Base-by-base conservation (phyloP, 805 yeast genomes). In the Zygoascus flipseniorum region DNA sequence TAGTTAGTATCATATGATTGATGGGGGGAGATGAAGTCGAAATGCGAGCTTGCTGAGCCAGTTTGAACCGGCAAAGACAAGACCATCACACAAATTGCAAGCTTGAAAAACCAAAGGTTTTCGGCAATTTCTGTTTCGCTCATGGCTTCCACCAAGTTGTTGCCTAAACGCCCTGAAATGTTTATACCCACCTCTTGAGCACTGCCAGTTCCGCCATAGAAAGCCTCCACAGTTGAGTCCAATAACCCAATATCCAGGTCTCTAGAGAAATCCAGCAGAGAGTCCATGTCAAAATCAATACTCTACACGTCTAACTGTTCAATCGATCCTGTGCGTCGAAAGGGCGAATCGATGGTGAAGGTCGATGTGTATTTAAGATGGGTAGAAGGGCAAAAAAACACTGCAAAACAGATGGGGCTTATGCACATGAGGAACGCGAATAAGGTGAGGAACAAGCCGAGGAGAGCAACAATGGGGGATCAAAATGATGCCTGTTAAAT, bases 171-270 rank as follows among this genome's bases (percentile, higher is more conserved):
- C 28, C 28, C 28, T 23, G 28, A 4, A 4, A 23, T 23, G 28
- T 23, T 35, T 3, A 35, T 16, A 54, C 67, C 35, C 51, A 70
- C 72, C 53, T 79, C 82, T n/a, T 72, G 76, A 20, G 70, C 74
- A 10, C 73, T 69, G 41, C 95, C 92, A 3, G 85, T 76, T 2
- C 95, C 93, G 54, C 77, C 77, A 70, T 86, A 93, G 66, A 93
- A 89, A 5, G 92, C 78, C 53, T 81, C 85, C 31, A 92, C 98
- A 26, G 90, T 85, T 53, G 78, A 81, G 71, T 93, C 99, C 62
- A 93, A 77, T 54, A 85, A 72, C 49, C 71, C 74, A 61, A 92
- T 80, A 71, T 93, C 96, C 60, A 92, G 76, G 43, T 89, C 97
- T 63, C 79, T 80, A 52, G 85, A 76, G 71, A 92, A 90, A 72